These are phyloP conservation scores for Phytophthora syringae DNA, from an alignment of 352 stramenopile genomes.

Conservation along the genomic window DNA sequence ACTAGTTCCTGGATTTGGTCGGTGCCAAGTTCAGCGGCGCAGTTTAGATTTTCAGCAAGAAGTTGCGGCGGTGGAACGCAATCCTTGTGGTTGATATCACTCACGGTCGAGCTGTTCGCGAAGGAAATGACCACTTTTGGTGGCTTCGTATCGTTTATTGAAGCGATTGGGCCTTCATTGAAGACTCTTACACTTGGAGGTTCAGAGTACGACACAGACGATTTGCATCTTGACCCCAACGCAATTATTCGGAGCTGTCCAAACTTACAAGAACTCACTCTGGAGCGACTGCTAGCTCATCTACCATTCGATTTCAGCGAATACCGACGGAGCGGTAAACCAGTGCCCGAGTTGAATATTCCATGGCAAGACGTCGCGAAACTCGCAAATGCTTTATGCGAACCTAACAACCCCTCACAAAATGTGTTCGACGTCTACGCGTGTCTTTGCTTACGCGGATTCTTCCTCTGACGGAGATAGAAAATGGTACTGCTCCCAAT, in stretches of 20 bases:
- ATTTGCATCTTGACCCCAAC: neutral
- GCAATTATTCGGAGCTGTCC: constrained; percentile 10
- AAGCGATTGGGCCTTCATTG: neutral
- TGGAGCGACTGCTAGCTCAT: neutral
- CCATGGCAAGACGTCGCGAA: too few species aligned
- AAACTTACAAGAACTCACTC: constrained; percentile 9
- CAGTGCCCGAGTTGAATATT: too few species aligned
- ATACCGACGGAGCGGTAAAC: too few species aligned
- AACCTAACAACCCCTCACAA: too few species aligned
- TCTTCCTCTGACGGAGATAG: neutral
- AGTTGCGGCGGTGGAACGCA: neutral
- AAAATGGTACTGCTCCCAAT: neutral
- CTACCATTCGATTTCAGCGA: constrained; percentile 10
- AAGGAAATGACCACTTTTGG: neutral
- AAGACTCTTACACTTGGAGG: neutral
- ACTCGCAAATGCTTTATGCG: too few species aligned
- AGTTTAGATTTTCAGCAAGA: neutral
- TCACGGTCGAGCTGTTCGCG: neutral
- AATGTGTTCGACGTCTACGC: neutral
- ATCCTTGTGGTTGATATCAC: neutral
- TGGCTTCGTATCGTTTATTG: neutral
- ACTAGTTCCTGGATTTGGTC: constrained; percentile 1
- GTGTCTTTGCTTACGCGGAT: neutral
- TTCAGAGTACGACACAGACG: neutral
- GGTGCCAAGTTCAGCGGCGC: neutral